phyloP scores from a whole-genome alignment of 306 rosid species.

The Prunus dulcis region DNA sequence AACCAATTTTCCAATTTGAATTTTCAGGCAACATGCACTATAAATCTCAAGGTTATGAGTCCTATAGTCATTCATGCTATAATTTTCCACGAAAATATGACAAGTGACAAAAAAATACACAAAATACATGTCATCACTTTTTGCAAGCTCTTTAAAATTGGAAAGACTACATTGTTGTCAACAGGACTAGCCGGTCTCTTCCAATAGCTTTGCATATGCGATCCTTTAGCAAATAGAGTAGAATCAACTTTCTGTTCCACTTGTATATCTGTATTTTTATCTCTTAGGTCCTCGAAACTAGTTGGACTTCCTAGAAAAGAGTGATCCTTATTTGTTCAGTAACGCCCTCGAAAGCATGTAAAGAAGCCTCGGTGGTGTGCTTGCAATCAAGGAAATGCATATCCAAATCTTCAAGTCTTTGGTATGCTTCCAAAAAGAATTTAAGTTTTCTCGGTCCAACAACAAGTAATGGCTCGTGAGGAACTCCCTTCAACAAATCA shows the following conservation, averaged over 20 bases:
- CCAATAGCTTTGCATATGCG: slow-evolving; percentile 70
- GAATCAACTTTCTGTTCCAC: slow-evolving; percentile 41
- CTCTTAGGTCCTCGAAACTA: slow-evolving; percentile 18
- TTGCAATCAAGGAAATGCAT: slow-evolving; percentile 84
- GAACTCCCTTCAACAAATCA: slow-evolving; percentile 58
- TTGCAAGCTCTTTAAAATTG: slow-evolving; percentile 56
- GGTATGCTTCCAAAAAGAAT: slow-evolving; percentile 79
- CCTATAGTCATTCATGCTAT: too few species aligned
- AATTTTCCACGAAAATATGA: too few species aligned
- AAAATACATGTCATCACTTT: slow-evolving; percentile 10
- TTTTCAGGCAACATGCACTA: too few species aligned
- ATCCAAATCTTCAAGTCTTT: slow-evolving; percentile 81
- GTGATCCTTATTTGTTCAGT: slow-evolving; percentile 1
- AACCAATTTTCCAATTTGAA: too few species aligned
- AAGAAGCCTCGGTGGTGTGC: slow-evolving; percentile 53
- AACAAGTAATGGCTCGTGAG: slow-evolving; percentile 80
- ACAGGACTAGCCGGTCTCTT: slow-evolving; percentile 55
- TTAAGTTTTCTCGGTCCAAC: slow-evolving; percentile 82
- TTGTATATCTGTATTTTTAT: background rate
- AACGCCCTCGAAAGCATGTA: slow-evolving; percentile 37
- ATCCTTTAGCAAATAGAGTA: slow-evolving; percentile 60
- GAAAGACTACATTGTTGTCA: slow-evolving; percentile 42
- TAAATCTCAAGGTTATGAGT: too few species aligned
- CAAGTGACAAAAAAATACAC: too few species aligned
- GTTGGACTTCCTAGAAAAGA: slow-evolving; percentile 32